Percentiles rank a stretch among this genome's conserved stretches.
Evolutionary conservation across 805 yeast genomes (phyloP).

Genomic region (Metschnikowia vanudenii): DNA sequence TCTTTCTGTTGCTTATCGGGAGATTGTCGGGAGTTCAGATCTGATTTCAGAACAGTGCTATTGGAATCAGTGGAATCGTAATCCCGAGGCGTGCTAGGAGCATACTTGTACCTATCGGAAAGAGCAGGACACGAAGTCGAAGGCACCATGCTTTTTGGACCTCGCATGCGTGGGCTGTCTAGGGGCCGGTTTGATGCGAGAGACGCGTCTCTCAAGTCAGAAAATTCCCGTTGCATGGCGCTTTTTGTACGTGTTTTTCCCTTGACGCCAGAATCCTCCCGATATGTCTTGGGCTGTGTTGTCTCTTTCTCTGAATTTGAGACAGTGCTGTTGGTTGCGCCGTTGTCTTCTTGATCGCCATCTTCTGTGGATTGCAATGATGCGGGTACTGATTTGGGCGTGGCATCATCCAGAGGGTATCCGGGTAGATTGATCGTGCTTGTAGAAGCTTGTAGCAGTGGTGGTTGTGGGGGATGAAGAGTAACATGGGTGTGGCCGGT

Average conservation of each 20-base stretch:
- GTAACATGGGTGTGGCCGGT: background rate
- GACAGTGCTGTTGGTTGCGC: background rate
- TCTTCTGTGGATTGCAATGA: background rate
- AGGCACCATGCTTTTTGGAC: constrained; percentile 4
- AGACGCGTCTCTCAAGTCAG: background rate
- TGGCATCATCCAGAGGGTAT: constrained; percentile 3
- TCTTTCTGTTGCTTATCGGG: background rate
- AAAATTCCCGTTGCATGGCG: too few relatives aligned
- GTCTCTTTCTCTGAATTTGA: too few relatives aligned
- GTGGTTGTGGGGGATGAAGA: background rate
- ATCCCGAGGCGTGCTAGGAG: constrained; percentile 1
- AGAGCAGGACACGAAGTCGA: constrained; percentile 9
- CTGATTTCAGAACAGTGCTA: background rate
- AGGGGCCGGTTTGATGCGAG: background rate
- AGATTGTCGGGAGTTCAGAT: too few relatives aligned
- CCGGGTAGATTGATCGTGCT: constrained; percentile 2
- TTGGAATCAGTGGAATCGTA: background rate
- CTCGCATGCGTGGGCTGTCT: background rate
- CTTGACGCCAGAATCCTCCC: too few relatives aligned
- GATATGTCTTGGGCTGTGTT: too few relatives aligned
- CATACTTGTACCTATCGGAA: background rate
- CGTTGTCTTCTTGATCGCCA: background rate
- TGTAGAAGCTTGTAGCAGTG: constrained; percentile 3
- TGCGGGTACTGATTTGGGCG: constrained; percentile 23
- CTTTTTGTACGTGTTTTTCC: too few relatives aligned